Evolutionary conservation across 1,139 yeast species (phyloP).

Genomic region (Pichia sp.): DNA sequence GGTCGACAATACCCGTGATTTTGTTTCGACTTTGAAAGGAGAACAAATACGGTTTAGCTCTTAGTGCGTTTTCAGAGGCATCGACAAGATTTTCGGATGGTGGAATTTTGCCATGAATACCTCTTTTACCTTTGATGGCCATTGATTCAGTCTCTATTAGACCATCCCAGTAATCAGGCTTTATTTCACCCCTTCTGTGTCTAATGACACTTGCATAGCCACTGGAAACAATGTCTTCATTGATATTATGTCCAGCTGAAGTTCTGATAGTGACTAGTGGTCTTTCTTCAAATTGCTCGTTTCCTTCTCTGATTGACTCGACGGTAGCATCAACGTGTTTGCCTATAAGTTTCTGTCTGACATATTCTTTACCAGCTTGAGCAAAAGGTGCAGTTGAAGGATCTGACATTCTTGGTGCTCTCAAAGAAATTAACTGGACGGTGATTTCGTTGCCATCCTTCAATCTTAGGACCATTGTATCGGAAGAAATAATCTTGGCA

Average conservation of each 20-base stretch:
- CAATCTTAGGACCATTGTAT: constrained; percentile 54
- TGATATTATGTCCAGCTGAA: constrained; percentile 51
- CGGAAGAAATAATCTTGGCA: constrained; percentile 61
- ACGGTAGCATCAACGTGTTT: constrained; percentile 56
- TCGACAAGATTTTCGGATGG: constrained; percentile 64
- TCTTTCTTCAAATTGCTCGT: constrained; percentile 60
- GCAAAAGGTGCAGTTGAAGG: constrained; percentile 54
- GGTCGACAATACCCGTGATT: constrained; percentile 68
- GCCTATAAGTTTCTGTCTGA: constrained; percentile 65
- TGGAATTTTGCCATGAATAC: constrained; percentile 58
- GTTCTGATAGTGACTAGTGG: constrained; percentile 54
- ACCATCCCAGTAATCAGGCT: constrained; percentile 75
- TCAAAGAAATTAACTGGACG: constrained; percentile 68
- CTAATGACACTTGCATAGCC: constrained; percentile 79
- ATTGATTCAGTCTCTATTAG: constrained; percentile 65
- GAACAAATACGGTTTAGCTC: constrained; percentile 71
- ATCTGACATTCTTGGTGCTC: constrained; percentile 69
- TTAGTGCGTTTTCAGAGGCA: constrained; percentile 68
- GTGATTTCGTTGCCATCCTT: constrained; percentile 48
- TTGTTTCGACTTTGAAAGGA: constrained; percentile 64
- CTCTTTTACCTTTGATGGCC: constrained; percentile 54
- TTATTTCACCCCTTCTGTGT: constrained; percentile 70
- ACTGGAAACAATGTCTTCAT: constrained; percentile 54
- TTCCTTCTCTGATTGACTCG: constrained; percentile 64
- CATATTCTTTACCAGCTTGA: constrained; percentile 66